phyloP scores from a whole-genome alignment of 108 stramenopile species.

The Cyclotella atomus region DNA sequence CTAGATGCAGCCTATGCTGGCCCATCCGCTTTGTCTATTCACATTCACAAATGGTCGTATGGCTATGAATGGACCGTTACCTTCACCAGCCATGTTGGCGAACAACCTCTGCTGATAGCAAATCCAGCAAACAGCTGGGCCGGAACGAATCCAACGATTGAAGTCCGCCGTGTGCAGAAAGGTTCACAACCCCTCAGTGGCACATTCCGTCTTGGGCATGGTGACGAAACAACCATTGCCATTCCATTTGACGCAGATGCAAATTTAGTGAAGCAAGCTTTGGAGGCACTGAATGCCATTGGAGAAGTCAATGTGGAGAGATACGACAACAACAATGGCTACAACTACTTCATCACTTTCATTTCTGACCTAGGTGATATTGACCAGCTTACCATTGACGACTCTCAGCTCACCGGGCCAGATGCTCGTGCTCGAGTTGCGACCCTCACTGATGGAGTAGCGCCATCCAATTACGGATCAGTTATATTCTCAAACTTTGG shows the following conservation, averaged over 20 bases:
- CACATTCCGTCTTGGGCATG: conserved; percentile 65
- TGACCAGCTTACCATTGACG: conserved; percentile 61
- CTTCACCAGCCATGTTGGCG: conserved; percentile 75
- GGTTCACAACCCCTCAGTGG: conserved; percentile 80
- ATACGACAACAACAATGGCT: conserved; percentile 80
- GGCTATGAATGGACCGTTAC: conserved; percentile 84
- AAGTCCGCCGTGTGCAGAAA: conserved; percentile 48
- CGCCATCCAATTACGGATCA: conserved; percentile 52
- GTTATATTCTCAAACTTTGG: conserved; percentile 6
- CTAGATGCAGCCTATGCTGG: conserved; percentile 24
- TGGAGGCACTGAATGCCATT: conserved; percentile 67
- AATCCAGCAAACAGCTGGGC: conserved; percentile 72
- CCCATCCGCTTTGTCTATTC: conserved; percentile 43
- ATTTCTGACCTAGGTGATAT: conserved; percentile 49
- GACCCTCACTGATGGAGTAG: conserved; percentile 52
- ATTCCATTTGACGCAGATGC: conserved; percentile 72
- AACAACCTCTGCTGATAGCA: conserved; percentile 63
- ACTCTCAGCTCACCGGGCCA: conserved; percentile 71
- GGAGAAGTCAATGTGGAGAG: conserved; percentile 70
- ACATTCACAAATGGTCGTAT: conserved; percentile 74
- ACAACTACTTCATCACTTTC: conserved; percentile 87
- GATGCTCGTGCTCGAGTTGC: conserved; percentile 68
- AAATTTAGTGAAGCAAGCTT: conserved; percentile 57
- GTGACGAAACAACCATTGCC: conserved; percentile 62
- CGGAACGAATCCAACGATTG: conserved; percentile 73